These are phyloP conservation scores for Schoenoplectus triqueter DNA, from an alignment of 202 grass and related monocot genomes.

Conservation along the genomic window DNA sequence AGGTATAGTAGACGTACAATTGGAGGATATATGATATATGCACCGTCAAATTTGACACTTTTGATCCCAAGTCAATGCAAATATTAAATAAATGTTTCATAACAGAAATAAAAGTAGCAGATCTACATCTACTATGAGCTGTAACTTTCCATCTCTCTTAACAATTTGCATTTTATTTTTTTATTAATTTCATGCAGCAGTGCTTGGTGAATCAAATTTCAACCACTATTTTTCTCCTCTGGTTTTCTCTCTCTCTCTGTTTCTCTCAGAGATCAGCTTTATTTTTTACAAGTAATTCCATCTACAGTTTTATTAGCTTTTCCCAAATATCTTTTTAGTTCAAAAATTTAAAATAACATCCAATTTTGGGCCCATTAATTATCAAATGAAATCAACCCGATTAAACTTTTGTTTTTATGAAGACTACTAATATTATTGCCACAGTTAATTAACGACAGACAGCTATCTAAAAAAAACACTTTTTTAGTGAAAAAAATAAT, in stretches of 20 bases:
- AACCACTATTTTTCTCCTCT: not conserved
- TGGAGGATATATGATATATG: not conserved
- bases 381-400: no score
- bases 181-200: not conserved
- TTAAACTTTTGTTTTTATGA: no score
- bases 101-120: not conserved
- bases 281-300: not conserved
- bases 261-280: not conserved
- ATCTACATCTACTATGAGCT: not conserved
- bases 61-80: not conserved
- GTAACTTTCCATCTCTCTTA: constrained; percentile 17
- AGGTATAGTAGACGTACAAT: constrained; percentile 2
- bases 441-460: no score
- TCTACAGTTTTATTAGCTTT: not conserved
- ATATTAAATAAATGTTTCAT: constrained; percentile 9
- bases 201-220: constrained; percentile 21
- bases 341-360: not conserved
- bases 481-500: not conserved
- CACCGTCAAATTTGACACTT: constrained; percentile 11
- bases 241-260: not conserved
- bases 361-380: not conserved
- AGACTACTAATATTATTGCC: no score
- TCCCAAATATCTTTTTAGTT: not conserved
- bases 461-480: not conserved
- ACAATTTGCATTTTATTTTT: constrained; percentile 17